A percentile compares a stretch with the other conserved stretches of the same genome.
These are phyloP conservation scores for Fusarium ambrosium DNA, from an alignment of 2,329 filamentous ascomycete genomes.

Conservation along the genomic window DNA sequence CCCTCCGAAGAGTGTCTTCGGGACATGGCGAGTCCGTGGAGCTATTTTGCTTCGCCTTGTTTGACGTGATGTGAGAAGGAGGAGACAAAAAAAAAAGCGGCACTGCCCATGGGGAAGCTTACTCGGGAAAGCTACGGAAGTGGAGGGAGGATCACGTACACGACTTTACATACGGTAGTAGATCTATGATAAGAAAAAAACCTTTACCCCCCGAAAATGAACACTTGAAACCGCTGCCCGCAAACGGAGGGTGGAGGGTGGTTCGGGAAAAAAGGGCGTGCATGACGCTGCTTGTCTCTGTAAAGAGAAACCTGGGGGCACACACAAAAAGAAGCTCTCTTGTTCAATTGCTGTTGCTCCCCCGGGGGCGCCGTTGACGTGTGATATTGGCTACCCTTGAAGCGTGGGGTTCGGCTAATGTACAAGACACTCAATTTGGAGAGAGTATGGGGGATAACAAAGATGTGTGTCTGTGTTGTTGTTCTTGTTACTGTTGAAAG, in stretches of 20 bases:
- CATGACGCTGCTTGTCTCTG: background rate
- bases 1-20: constrained; percentile 7
- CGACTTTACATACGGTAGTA: background rate
- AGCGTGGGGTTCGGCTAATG: constrained; percentile 34
- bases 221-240: background rate
- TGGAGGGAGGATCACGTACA: background rate
- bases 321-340: background rate
- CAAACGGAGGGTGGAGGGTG: background rate
- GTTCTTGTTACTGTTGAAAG: background rate
- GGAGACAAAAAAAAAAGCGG: background rate
- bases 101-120: constrained; percentile 11
- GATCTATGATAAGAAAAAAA: background rate
- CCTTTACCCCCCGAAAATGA: background rate
- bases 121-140: constrained; percentile 16
- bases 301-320: constrained; percentile 6
- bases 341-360: constrained; percentile 2
- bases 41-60: background rate
- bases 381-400: constrained; percentile 30
- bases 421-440: constrained; percentile 4
- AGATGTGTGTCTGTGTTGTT: background rate
- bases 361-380: constrained; percentile 38
- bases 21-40: constrained; percentile 1
- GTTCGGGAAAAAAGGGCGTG: background rate
- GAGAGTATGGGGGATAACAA: constrained; percentile 12
- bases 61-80: background rate